These are phyloP conservation scores for Tuber calosporum DNA, from an alignment of 495 filamentous ascomycete species.

Conservation along the genomic window DNA sequence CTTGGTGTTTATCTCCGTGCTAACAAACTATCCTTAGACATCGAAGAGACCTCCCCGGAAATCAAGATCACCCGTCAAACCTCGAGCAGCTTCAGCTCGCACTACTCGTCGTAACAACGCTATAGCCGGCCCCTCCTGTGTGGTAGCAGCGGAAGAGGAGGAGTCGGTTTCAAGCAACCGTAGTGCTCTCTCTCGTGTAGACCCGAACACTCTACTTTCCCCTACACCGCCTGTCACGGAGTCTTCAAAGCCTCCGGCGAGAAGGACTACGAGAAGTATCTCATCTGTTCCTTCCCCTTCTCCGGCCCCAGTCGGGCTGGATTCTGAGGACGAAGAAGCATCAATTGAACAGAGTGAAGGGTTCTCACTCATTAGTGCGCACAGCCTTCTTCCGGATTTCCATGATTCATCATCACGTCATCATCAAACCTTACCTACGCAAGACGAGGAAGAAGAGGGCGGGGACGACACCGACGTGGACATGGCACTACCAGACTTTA, in stretches of 20 bases:
- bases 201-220: conserved; percentile 14
- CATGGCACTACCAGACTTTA: conserved; percentile 19
- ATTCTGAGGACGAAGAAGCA: background rate
- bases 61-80: background rate
- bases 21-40: background rate
- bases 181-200: conserved; percentile 14
- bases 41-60: background rate
- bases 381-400: conserved; percentile 24
- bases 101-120: background rate
- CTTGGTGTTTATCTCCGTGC: background rate
- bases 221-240: conserved; percentile 5
- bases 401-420: conserved; percentile 14
- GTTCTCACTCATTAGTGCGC: conserved; percentile 28
- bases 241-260: background rate
- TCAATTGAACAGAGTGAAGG: conserved; percentile 23
- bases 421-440: conserved; percentile 6
- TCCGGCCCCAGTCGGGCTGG: background rate
- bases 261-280: background rate
- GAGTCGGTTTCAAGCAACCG: background rate
- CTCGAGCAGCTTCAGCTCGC: background rate
- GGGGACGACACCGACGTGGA: conserved; percentile 15
- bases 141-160: conserved; percentile 7
- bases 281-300: background rate
- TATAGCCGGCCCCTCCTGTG: background rate
- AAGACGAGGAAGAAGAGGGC: conserved; percentile 13